Conservation (phyloP, 1,284 basidiomycete species). For the Taiwanofungus camphoratus region DNA sequence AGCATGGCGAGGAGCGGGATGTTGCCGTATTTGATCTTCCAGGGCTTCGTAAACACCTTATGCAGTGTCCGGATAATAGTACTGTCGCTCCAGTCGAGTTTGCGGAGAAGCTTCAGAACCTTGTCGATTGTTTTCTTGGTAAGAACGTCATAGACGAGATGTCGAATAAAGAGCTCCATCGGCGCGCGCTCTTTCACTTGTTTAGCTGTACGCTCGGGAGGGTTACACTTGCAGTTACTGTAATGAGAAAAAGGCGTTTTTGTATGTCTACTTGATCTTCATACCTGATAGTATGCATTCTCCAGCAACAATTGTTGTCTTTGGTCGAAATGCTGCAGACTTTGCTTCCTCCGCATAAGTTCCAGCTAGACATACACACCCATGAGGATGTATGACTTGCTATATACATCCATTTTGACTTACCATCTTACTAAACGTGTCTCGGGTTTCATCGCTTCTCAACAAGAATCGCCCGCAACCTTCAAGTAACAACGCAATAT, state of each 20-base stretch:
- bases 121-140: constrained; percentile 90
- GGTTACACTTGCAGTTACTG: constrained; percentile 73
- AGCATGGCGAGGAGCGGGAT: constrained; percentile 91
- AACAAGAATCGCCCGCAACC: constrained; percentile 92
- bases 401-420: constrained; percentile 14
- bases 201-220: constrained; percentile 86
- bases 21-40: constrained; percentile 93
- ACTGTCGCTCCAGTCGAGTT: constrained; percentile 91
- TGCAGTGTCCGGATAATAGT: constrained; percentile 50
- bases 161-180: constrained; percentile 90
- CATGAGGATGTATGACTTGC: not conserved
- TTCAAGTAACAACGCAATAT: constrained; percentile 87
- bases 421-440: constrained; percentile 81
- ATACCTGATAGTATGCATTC: constrained; percentile 96
- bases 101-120: constrained; percentile 86
- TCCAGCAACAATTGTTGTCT: constrained; percentile 87
- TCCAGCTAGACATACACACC: constrained; percentile 59
- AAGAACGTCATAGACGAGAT: constrained; percentile 89
- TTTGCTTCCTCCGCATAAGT: constrained; percentile 91
- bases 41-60: constrained; percentile 91
- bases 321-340: constrained; percentile 87
- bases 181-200: constrained; percentile 83
- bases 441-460: constrained; percentile 81
- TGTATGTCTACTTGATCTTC: constrained; percentile 13
- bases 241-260: constrained; percentile 10